Percentiles rank a stretch among this genome's conserved stretches.
Evolutionary conservation across 352 stramenopile species (phyloP).

Genomic region (Globisporangium solare): DNA sequence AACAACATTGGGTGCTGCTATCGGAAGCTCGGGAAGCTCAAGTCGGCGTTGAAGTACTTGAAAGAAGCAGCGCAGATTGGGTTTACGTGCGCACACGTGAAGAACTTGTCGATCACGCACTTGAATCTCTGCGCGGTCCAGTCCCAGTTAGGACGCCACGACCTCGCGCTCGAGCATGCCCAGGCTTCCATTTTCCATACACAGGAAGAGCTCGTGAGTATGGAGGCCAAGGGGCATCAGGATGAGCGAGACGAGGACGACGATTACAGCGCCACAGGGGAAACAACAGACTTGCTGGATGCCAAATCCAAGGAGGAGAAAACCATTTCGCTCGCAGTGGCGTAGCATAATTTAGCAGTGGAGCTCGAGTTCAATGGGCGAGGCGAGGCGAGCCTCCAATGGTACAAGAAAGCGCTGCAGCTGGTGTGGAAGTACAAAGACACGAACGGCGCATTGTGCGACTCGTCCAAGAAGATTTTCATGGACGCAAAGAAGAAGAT

Average conservation of each 20-base stretch:
- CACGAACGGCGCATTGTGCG: conserved; percentile 51
- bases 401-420: conserved; percentile 81
- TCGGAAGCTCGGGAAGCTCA: conserved; percentile 68
- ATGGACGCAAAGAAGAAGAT: conserved; percentile 62
- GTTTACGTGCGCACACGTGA: conserved; percentile 41
- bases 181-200: conserved; percentile 80
- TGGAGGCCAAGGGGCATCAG: conserved; percentile 22
- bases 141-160: conserved; percentile 65
- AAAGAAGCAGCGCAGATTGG: conserved; percentile 67
- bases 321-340: conserved; percentile 67
- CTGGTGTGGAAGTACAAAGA: conserved; percentile 59
- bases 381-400: conserved; percentile 70
- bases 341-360: conserved; percentile 77
- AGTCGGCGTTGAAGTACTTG: conserved; percentile 71
- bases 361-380: conserved; percentile 75
- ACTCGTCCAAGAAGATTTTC: conserved; percentile 76
- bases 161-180: conserved; percentile 65
- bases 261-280: conserved; percentile 1
- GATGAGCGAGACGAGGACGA: conserved; percentile 10
- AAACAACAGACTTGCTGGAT: conserved; percentile 33
- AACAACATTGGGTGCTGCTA: conserved; percentile 84
- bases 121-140: conserved; percentile 81
- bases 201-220: conserved; percentile 67
- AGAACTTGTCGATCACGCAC: conserved; percentile 79
- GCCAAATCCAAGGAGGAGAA: conserved; percentile 68